A percentile compares a stretch with the other conserved stretches of the same genome.
Evolutionary conservation across 768 basidiomycete species (phyloP).

Genomic region (Boletus coccyginus): DNA sequence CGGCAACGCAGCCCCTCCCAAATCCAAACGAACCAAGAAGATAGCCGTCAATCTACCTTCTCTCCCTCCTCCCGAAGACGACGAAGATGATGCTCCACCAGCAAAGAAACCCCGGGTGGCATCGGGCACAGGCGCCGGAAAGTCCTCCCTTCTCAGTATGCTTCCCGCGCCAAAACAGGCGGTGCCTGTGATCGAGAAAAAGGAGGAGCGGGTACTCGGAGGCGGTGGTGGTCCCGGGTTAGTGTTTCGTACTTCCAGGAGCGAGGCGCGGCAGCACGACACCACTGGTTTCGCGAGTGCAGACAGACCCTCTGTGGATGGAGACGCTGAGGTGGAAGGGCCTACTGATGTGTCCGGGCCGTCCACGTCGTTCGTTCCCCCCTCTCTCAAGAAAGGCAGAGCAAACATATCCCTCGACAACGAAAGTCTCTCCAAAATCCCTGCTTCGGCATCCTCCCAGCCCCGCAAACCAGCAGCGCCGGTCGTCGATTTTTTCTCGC

Average conservation of each 20-base stretch:
- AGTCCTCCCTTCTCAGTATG: conserved; percentile 67
- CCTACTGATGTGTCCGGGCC: conserved; percentile 1
- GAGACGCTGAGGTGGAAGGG: background rate
- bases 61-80: conserved; percentile 34
- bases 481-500: conserved; percentile 64
- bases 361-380: conserved; percentile 54
- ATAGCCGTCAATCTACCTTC: conserved; percentile 38
- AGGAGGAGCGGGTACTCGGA: conserved; percentile 58
- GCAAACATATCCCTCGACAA: conserved; percentile 56
- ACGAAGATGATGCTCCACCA: conserved; percentile 49
- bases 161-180: conserved; percentile 69
- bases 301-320: conserved; percentile 18
- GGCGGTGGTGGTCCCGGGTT: conserved; percentile 59
- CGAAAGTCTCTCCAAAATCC: conserved; percentile 12
- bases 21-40: conserved; percentile 44
- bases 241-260: conserved; percentile 47
- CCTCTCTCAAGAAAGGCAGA: conserved; percentile 57
- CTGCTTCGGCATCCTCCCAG: conserved; percentile 7
- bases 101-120: conserved; percentile 58
- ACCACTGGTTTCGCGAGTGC: conserved; percentile 23
- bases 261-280: conserved; percentile 6
- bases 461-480: conserved; percentile 29
- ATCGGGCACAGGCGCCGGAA: conserved; percentile 47
- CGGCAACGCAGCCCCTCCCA: conserved; percentile 19
- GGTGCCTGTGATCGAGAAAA: conserved; percentile 35